phyloP scores from a whole-genome alignment of 2,329 filamentous ascomycete genomes.

The Orbilia quercus region DNA sequence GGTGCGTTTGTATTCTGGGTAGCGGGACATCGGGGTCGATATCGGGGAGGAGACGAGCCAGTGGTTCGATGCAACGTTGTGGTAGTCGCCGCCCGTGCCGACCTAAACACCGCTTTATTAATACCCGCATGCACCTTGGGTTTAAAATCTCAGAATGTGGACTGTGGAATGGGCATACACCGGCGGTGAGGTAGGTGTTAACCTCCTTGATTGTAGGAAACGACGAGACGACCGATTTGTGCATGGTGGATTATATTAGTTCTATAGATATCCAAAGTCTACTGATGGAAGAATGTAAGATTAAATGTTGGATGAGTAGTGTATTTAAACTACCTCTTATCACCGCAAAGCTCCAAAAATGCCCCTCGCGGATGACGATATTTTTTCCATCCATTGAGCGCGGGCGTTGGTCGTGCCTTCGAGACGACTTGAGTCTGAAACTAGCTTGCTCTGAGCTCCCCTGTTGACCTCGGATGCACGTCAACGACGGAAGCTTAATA shows the following conservation, averaged over 20 bases:
- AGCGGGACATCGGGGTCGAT: conserved; percentile 89
- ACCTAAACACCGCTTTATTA: no score
- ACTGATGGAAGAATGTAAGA: no score
- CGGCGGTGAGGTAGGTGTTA: conserved; percentile 77
- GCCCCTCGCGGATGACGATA: conserved; percentile 22
- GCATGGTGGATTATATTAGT: no score
- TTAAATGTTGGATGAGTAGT: no score
- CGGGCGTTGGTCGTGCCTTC: conserved; percentile 7
- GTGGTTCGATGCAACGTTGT: conserved; percentile 83
- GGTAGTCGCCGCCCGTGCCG: conserved; percentile 79
- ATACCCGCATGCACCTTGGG: no score
- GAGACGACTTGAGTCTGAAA: conserved; percentile 45
- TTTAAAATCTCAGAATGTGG: not conserved
- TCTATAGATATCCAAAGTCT: no score
- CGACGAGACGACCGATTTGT: conserved; percentile 62
- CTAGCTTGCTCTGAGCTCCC: conserved; percentile 13
- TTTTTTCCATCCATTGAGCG: conserved; percentile 53
- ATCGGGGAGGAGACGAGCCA: conserved; percentile 90
- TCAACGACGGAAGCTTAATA: conserved; percentile 27
- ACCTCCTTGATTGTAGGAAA: conserved; percentile 82
- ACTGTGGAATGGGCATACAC: conserved; percentile 63
- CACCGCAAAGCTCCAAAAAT: no score
- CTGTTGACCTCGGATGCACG: conserved; percentile 29
- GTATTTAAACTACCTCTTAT: no score
- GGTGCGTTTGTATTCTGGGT: conserved; percentile 87